These are phyloP conservation scores for Bruguiera gymnorhiza DNA, from an alignment of 345 rosid species.

Conservation along the genomic window DNA sequence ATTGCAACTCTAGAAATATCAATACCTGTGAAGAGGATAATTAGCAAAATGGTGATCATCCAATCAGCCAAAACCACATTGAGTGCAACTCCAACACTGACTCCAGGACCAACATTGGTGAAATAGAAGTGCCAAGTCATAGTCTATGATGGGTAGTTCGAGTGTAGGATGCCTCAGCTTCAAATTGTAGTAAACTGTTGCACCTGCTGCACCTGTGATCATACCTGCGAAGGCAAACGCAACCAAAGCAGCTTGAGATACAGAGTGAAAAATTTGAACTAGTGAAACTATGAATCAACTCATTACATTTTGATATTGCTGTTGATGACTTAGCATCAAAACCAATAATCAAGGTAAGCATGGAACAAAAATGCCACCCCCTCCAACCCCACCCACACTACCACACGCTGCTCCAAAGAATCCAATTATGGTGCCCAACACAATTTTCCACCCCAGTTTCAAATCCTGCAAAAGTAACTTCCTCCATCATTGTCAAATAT, in stretches of 20 bases:
- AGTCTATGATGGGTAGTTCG: conserved; percentile 76
- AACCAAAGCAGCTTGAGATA: conserved; percentile 1
- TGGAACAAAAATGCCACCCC: conserved; percentile 81
- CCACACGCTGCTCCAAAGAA: conserved; percentile 91
- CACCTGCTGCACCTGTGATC: conserved; percentile 81
- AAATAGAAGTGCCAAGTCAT: conserved; percentile 71
- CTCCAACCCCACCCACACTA: conserved; percentile 91
- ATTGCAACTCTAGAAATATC: conserved; percentile 1
- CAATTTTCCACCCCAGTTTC: conserved; percentile 72
- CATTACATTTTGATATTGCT: conserved; percentile 76
- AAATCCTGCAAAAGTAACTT: conserved; percentile 40
- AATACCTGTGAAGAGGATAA: conserved; percentile 72
- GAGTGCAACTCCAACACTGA: conserved; percentile 74
- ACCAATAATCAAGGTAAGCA: conserved; percentile 78
- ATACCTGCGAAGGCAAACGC: conserved; percentile 46
- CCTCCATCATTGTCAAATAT: neutral
- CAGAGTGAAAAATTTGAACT: neutral
- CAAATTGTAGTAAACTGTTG: conserved; percentile 79
- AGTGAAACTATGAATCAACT: neutral
- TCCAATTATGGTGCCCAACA: conserved; percentile 58
- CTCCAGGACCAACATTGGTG: conserved; percentile 85
- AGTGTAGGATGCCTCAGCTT: conserved; percentile 70
- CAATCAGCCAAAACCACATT: conserved; percentile 77
- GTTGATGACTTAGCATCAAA: conserved; percentile 82
- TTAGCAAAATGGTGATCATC: conserved; percentile 81